Conservation (phyloP, 2,329 filamentous ascomycete species). For the Fusarium humuli region DNA sequence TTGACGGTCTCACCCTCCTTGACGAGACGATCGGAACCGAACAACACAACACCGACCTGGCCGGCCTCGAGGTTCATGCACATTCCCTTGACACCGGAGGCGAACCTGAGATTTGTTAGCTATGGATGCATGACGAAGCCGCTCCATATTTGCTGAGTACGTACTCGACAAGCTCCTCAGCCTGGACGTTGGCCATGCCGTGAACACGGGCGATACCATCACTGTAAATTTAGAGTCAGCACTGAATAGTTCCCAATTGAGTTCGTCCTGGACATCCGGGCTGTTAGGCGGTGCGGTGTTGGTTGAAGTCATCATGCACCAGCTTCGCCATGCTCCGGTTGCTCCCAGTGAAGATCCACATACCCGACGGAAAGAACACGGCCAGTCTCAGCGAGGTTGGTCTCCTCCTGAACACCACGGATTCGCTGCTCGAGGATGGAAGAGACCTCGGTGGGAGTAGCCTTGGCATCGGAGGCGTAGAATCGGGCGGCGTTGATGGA, state of each 20-base stretch:
- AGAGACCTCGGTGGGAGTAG: constrained; percentile 96
- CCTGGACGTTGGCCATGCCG: constrained; percentile 99
- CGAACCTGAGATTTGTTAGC: constrained; percentile 75
- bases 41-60: constrained; percentile 99
- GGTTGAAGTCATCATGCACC: constrained; percentile 19
- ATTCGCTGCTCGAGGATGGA: constrained; percentile 99
- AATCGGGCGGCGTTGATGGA: constrained; percentile 80
- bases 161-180: constrained; percentile 99
- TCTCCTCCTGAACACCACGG: constrained; percentile 97
- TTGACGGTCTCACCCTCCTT: constrained; percentile 99
- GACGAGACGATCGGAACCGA: constrained; percentile 99
- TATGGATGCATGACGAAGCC: constrained; percentile 10
- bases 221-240: constrained; percentile 67
- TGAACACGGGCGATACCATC: constrained; percentile 99
- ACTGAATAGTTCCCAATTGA: constrained; percentile 27
- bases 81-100: constrained; percentile 99
- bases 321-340: constrained; percentile 32
- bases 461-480: constrained; percentile 95
- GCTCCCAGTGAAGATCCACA: constrained; percentile 58
- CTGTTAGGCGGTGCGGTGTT: constrained; percentile 19
- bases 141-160: constrained; percentile 56
- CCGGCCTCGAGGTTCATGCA: constrained; percentile 99
- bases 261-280: constrained; percentile 23
- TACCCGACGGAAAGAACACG: constrained; percentile 99
- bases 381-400: constrained; percentile 96